Base-by-base conservation (phyloP, 352 stramenopile species). In the Globisporangium cederbergense region DNA sequence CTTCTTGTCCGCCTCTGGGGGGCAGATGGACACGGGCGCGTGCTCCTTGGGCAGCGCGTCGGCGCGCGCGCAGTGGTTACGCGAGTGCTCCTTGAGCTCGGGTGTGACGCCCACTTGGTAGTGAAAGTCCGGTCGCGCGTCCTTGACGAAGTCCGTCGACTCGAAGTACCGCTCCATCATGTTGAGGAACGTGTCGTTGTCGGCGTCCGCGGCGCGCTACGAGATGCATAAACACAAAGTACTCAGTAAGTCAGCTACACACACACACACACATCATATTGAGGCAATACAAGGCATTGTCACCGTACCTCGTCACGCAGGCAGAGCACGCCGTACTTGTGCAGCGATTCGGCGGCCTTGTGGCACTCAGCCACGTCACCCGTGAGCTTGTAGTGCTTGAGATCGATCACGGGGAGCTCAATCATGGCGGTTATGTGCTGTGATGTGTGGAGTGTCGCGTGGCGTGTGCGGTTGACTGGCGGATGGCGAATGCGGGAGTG, bases 141-240 rank as follows among this genome's bases (percentile, higher is more conserved):
- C 93, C 59, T 89, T 64, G 9, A 84, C 67, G 46, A 96, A 96
- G 70, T 98, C 91, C 50, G 88, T 91, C 25, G 80, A 60, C 66
- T 86, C 87, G 64, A 97, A 98, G 77, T 98, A 98, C 3, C 73
- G 78, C 74, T 98, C 93, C 88, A 98, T 97, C 83, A 97, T 94
- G 75, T 97, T 78, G 13, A 98, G 77, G 71, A 98, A 98, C 57
- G 62, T 80, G 43, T 86, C 76, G 56, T 93, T 93, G 72, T 94
- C 80, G n/a, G 54, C 67, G 65, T 92, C 81, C 46, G 70, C 78
- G 14, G 81, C 83, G 58, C 86, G 86, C 79, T 88, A 42, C 11
- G 47, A 11, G 5, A 16, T 45, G 25, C 36, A 25, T 46, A 25
- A 10, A 46, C 34, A 62, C 2, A 25, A 20, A 28, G 25, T 28